Base-by-base conservation (phyloP, 2,329 filamentous ascomycete genomes). In the Aspergillus spinulosporus region DNA sequence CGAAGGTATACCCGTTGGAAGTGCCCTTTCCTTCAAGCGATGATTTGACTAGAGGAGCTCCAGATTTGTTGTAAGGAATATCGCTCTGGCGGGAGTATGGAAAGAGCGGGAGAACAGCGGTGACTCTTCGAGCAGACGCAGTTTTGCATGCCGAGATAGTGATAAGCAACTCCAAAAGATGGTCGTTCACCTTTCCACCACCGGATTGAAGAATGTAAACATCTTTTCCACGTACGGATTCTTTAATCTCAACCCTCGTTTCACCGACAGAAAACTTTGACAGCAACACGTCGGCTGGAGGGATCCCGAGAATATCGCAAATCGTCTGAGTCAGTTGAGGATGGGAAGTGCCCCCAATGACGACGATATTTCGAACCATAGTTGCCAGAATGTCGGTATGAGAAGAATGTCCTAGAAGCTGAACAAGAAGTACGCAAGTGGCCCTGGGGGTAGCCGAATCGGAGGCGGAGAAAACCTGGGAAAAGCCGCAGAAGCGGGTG, bases 111-210 rank as follows among this genome's bases (percentile, higher is more conserved):
- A 97, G 85, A 46, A 99, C 92, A 52, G 91, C 94, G 42, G 93
- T 97, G 68, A 99, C 92, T 67, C 91, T 84, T 74, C 89, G 91
- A 31, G 94, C 94, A 40, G 92, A 97, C 66, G 92, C 92, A 9
- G 89, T 88, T 78, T 96, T 96, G 85, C 94, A 97, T 59, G 94
- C 94, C n/a, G 91, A 96, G 67, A 97, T 93, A 78, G 94, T 96
- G 78, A 97, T 97, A 74, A 96, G 89, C 49, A 97, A 86, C 72
- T 99, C 94, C 79, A 99, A 89, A 63, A 99, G 85, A 77, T 96
- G 87, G 77, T 99, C 94, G 73, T 99, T 99, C 77, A 97, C 90
- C 68, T 89, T 89, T 62, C 91, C 92, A 65, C 90, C 90, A 65
- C 91, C 92, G 42, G 91, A 94, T 76, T 97, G 93, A 68, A 99